Evolutionary conservation across 192 early-diverging fungal species (phyloP), one percentile per base, ranked within the genome.

Genomic region (Podila epigama): DNA sequence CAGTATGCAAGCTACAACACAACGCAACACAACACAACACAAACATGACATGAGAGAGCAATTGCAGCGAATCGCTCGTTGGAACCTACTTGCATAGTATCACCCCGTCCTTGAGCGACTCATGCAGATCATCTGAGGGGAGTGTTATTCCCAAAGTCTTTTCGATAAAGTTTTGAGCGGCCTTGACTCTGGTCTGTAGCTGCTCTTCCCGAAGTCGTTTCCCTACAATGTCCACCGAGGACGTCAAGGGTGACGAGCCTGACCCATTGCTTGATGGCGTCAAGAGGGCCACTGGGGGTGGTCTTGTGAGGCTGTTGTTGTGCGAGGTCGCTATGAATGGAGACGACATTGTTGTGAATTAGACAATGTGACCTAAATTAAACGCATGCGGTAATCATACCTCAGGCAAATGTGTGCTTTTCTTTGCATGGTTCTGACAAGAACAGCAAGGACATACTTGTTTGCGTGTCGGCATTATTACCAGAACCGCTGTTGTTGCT

Each of bases 101-200:
- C 5, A 93, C 89, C 33, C 92, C 94, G 60, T 93, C 91, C 62
- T 88, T 87, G 15, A 95, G 82, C 31, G 85, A 83, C 9, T 78
- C 68, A 33, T 88, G 87, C 25, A 94, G 73, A 55, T 87, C 84
- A 32, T 79, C 79, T 13, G 79, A 79, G 3, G 88, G 82, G 18
- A 94, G 81, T 54, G 83, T 78, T 33, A 80, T 63, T 7, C 82
- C 87, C 3, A 91, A 72, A 22, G 88, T 88, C 11, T 83, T 73
- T 40, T 91, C 88, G 32, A 93, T 85, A 63, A 90, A 93, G 41
- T 62, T 79, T 37, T 82, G 68, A 20, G 91, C 90, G 15, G 87
- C 87, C 64, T 85, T 82, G 57, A 89, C 82, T 73, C 90, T 86
- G 37, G 83, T 85, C 41, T 80, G 82, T 29, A 82, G 84, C 61